Evolutionary conservation across 495 filamentous ascomycete species (phyloP).

Genomic region (Penicillium taxi): DNA sequence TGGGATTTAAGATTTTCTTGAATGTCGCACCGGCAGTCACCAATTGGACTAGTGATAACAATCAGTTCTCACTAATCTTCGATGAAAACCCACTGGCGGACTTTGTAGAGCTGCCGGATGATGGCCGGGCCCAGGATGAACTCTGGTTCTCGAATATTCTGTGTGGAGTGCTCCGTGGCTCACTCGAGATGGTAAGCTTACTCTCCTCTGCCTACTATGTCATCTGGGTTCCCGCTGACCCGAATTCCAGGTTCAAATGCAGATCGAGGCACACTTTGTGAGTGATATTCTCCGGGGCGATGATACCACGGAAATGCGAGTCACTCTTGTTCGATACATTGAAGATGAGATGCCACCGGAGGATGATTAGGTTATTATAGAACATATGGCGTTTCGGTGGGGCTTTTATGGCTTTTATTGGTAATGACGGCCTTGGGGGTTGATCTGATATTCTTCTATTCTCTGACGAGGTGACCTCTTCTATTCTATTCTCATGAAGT

Average conservation of each 20-base stretch:
- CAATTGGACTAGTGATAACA: conserved; percentile 93
- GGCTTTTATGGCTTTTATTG: conserved; percentile 15
- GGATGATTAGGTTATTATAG: conserved; percentile 59
- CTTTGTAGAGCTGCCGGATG: conserved; percentile 95
- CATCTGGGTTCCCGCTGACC: conserved; percentile 13
- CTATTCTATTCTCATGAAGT: conserved; percentile 1
- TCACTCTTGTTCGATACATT: conserved; percentile 87
- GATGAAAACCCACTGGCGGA: conserved; percentile 96
- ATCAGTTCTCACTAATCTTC: conserved; percentile 90
- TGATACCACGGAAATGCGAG: conserved; percentile 94
- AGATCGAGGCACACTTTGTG: conserved; percentile 94
- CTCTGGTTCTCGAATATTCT: conserved; percentile 98
- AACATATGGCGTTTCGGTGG: conserved; percentile 2
- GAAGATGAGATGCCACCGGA: conserved; percentile 97
- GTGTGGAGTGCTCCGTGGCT: conserved; percentile 83
- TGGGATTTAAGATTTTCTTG: conserved; percentile 98
- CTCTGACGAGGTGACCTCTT: background rate
- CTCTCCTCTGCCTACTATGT: background rate
- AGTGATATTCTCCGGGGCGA: conserved; percentile 91
- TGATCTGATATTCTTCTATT: background rate
- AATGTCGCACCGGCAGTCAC: conserved; percentile 94
- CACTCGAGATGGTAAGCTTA: conserved; percentile 79
- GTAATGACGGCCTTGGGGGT: background rate
- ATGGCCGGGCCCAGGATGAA: conserved; percentile 91
- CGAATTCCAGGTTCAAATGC: conserved; percentile 76